These are phyloP conservation scores for Scheffersomyces stipitis DNA, from an alignment of 805 yeast genomes.

Conservation along the genomic window DNA sequence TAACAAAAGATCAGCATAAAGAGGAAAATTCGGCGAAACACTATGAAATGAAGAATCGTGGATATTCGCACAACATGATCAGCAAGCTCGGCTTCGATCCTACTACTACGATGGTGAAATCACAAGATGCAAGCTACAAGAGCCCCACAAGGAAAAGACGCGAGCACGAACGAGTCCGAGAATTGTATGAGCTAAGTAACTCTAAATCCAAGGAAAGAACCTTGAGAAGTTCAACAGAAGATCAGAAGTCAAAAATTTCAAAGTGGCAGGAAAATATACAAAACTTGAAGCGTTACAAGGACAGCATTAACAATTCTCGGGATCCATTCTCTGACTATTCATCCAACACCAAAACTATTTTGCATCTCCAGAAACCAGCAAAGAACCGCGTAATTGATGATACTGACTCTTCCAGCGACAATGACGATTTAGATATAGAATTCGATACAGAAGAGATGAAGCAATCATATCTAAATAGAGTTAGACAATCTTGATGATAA, in stretches of 20 bases:
- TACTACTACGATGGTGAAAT: constrained; percentile 21
- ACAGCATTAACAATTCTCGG: constrained; percentile 4
- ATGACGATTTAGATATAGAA: constrained; percentile 32
- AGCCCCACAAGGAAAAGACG: constrained; percentile 10
- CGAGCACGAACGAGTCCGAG: constrained; percentile 13
- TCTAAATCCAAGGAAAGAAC: constrained; percentile 14
- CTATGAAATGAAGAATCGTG: constrained; percentile 16
- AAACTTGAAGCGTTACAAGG: constrained; percentile 14
- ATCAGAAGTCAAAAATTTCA: constrained; percentile 12
- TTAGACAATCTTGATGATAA: background rate
- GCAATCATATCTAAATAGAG: constrained; percentile 12
- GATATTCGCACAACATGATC: constrained; percentile 28
- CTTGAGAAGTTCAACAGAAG: constrained; percentile 15
- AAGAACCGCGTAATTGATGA: constrained; percentile 3
- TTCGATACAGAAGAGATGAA: constrained; percentile 24
- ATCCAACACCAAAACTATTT: too few species aligned
- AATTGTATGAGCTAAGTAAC: constrained; percentile 22
- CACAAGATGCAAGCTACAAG: constrained; percentile 5
- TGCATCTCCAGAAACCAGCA: background rate
- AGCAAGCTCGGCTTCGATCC: constrained; percentile 55
- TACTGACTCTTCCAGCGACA: constrained; percentile 12
- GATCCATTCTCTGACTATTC: background rate
- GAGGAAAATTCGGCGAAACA: constrained; percentile 13
- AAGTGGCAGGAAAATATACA: constrained; percentile 26
- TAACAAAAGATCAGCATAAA: constrained; percentile 11